A percentile compares a stretch with the other conserved stretches of the same genome.
Evolutionary conservation across 192 early-diverging fungal genomes (phyloP).

Genomic region (Podila minutissima): DNA sequence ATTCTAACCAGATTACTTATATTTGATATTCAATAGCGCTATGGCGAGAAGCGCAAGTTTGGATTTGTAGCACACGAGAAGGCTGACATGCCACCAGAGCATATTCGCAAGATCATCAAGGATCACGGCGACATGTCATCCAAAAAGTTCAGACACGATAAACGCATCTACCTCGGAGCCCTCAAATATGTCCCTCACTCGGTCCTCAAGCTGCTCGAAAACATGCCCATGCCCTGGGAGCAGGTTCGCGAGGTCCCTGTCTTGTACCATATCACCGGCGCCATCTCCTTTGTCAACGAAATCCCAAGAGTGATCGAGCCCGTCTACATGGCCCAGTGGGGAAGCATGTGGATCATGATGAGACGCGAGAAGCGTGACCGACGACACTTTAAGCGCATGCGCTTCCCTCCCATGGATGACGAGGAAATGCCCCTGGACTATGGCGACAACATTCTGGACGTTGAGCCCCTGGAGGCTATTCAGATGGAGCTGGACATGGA

Average conservation of each 20-base stretch:
- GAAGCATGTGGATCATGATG: conserved; percentile 99
- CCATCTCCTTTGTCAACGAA: conserved; percentile 98
- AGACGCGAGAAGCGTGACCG: conserved; percentile 97
- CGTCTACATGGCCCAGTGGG: conserved; percentile 99
- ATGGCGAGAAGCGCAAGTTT: conserved; percentile 94
- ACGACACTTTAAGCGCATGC: conserved; percentile 98
- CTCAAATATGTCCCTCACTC: conserved; percentile 99
- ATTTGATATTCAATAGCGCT: conserved; percentile 61
- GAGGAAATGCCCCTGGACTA: conserved; percentile 99
- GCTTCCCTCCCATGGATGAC: conserved; percentile 98
- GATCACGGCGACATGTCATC: conserved; percentile 99
- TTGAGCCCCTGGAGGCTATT: conserved; percentile 97
- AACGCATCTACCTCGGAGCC: conserved; percentile 97
- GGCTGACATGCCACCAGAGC: conserved; percentile 97
- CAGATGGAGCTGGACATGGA: conserved; percentile 98
- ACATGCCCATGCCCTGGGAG: conserved; percentile 99
- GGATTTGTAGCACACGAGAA: conserved; percentile 96
- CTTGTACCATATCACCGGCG: conserved; percentile 98
- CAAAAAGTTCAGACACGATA: conserved; percentile 97
- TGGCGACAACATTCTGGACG: conserved; percentile 98
- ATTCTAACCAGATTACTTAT: background rate
- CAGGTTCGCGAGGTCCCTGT: conserved; percentile 96
- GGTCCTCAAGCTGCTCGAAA: conserved; percentile 96
- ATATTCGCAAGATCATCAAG: conserved; percentile 98
- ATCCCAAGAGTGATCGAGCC: conserved; percentile 97